Evolutionary conservation across 2,329 filamentous ascomycete genomes (phyloP).

Genomic region (Cryphonectria carpinicola): DNA sequence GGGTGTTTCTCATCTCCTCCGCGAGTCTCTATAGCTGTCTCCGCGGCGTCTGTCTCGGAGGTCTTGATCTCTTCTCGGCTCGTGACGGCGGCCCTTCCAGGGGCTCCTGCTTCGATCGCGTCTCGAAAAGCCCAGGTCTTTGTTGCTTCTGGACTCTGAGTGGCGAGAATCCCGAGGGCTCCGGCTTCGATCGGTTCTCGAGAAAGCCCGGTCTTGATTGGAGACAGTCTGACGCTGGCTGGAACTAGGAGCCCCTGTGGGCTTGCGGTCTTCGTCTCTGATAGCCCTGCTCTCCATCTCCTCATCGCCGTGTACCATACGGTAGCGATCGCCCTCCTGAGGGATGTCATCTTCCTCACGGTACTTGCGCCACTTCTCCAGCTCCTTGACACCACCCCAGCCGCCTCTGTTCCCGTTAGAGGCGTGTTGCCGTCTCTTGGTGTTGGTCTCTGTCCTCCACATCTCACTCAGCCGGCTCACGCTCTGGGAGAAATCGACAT

Average conservation of each 20-base stretch:
- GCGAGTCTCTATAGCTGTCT: conserved; percentile 36
- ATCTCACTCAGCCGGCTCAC: conserved; percentile 84
- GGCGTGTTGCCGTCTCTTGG: conserved; percentile 63
- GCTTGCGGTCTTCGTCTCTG: conserved; percentile 4
- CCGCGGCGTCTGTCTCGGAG: conserved; percentile 38
- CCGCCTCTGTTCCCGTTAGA: conserved; percentile 66
- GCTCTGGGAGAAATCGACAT: conserved; percentile 98
- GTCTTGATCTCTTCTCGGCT: conserved; percentile 30
- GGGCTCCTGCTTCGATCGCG: conserved; percentile 49
- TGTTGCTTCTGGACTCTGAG: conserved; percentile 31
- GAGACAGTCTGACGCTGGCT: conserved; percentile 17
- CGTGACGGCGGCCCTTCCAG: conserved; percentile 29
- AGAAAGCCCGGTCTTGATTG: conserved; percentile 26
- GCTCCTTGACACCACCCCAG: conserved; percentile 84
- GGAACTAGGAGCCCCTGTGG: conserved; percentile 3
- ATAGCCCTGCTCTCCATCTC: conserved; percentile 56
- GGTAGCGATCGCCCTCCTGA: conserved; percentile 58
- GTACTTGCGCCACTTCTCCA: conserved; percentile 93
- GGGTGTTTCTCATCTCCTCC: conserved; percentile 27
- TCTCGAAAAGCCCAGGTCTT: conserved; percentile 39
- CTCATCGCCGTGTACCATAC: conserved; percentile 80
- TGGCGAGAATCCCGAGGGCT: conserved; percentile 35
- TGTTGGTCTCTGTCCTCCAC: conserved; percentile 86
- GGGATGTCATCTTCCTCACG: conserved; percentile 59
- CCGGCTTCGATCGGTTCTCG: conserved; percentile 51